A percentile compares a stretch with the other conserved stretches of the same genome.
These are phyloP conservation scores for Nasturtium officinale DNA, from an alignment of 345 rosid genomes.

Conservation along the genomic window DNA sequence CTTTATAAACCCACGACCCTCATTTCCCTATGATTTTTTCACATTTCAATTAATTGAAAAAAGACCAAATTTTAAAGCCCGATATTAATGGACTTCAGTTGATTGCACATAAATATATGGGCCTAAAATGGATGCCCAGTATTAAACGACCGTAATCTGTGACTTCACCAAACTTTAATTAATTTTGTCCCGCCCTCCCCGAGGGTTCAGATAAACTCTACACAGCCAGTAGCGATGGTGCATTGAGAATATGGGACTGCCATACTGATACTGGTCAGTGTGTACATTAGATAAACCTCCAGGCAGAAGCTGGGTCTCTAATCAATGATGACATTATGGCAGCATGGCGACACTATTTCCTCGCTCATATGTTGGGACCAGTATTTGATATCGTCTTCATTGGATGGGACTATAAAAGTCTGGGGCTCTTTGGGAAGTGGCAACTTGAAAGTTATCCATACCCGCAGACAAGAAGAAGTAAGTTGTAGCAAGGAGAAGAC, in stretches of 20 bases:
- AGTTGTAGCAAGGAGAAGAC: slow-evolving; percentile 1
- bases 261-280: slow-evolving; percentile 57
- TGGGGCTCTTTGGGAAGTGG: slow-evolving; percentile 46
- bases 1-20: neutral
- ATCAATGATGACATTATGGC: slow-evolving; percentile 45
- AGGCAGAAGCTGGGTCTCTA: slow-evolving; percentile 53
- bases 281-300: slow-evolving; percentile 41
- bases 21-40: neutral
- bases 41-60: neutral
- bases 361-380: slow-evolving; percentile 58
- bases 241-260: slow-evolving; percentile 55
- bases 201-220: slow-evolving; percentile 56
- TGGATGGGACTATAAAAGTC: slow-evolving; percentile 54
- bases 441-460: slow-evolving; percentile 38
- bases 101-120: neutral
- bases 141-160: neutral
- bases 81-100: neutral
- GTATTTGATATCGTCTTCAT: slow-evolving; percentile 54
- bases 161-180: neutral
- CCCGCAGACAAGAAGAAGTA: slow-evolving; percentile 47
- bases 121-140: neutral
- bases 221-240: slow-evolving; percentile 58
- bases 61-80: neutral
- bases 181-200: slow-evolving; percentile 41
- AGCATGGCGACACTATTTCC: slow-evolving; percentile 51